Percentiles rank a stretch among this genome's conserved stretches.
These are phyloP conservation scores for Blastocystis sp. DNA, from an alignment of 352 stramenopile species.

Conservation along the genomic window DNA sequence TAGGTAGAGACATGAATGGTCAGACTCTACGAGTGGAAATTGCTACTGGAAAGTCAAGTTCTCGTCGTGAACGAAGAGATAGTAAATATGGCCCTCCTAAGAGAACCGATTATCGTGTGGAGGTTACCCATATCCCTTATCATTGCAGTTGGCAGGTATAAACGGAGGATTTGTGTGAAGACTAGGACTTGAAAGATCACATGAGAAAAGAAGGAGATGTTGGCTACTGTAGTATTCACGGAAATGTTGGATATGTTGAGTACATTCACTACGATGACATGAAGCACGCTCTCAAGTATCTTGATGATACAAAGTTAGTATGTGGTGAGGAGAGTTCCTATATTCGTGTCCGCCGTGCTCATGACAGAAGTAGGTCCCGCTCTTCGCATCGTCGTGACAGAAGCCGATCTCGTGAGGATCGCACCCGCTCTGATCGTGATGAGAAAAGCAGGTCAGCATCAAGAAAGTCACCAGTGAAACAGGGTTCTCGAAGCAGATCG, in stretches of 20 bases:
- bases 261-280: slow-evolving; percentile 54
- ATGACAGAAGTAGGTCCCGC: background rate
- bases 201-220: slow-evolving; percentile 60
- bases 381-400: background rate
- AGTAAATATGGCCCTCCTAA: slow-evolving; percentile 26
- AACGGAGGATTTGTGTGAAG: background rate
- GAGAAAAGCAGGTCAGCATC: background rate
- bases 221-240: slow-evolving; percentile 6
- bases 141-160: slow-evolving; percentile 64
- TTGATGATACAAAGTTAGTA: slow-evolving; percentile 39
- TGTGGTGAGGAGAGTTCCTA: slow-evolving; percentile 1
- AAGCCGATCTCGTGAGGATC: background rate
- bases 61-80: background rate
- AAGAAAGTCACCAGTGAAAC: background rate
- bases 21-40: slow-evolving; percentile 21
- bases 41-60: slow-evolving; percentile 24
- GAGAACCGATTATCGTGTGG: background rate
- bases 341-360: slow-evolving; percentile 26
- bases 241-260: slow-evolving; percentile 31
- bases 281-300: slow-evolving; percentile 47
- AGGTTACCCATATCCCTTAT: slow-evolving; percentile 40
- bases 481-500: background rate
- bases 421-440: background rate
- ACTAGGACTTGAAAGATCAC: slow-evolving; percentile 52
- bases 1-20: background rate